Percentiles rank a stretch among this genome's conserved stretches.
Conservation (phyloP, 306 rosid species). For the Acacia confusa region DNA sequence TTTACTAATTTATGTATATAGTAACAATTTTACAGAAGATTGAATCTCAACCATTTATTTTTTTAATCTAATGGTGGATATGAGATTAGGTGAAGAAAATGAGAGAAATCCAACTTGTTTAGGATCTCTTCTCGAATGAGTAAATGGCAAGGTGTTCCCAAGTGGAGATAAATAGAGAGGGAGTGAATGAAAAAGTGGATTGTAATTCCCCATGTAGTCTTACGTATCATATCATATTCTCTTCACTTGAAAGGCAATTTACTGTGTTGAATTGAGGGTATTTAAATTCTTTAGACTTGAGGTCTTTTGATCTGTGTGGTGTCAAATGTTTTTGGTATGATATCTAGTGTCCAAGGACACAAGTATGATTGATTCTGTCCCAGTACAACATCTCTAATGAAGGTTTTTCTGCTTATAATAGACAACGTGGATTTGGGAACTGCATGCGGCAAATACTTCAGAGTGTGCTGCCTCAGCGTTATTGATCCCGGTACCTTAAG, state of each 20-base stretch:
- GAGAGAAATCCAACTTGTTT: too few relatives aligned
- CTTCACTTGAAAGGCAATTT: neutral
- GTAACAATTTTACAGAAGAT: too few relatives aligned
- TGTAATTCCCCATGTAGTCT: neutral
- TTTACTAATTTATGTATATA: too few relatives aligned
- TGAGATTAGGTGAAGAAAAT: too few relatives aligned
- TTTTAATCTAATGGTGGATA: too few relatives aligned
- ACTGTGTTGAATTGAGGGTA: neutral
- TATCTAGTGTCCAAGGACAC: neutral
- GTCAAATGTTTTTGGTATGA: neutral
- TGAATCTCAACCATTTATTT: too few relatives aligned
- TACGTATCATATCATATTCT: neutral
- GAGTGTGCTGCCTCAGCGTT: slow-evolving; percentile 93
- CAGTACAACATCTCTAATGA: neutral
- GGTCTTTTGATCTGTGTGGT: neutral
- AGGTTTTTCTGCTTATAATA: neutral
- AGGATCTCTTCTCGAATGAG: neutral
- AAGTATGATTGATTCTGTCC: neutral
- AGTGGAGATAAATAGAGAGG: neutral
- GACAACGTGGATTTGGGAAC: slow-evolving; percentile 88
- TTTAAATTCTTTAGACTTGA: neutral
- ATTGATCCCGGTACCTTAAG: slow-evolving; percentile 61
- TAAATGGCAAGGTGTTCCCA: neutral
- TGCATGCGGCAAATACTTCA: slow-evolving; percentile 78
- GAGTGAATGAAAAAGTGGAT: neutral